Evolutionary conservation across 2,329 filamentous ascomycete genomes (phyloP), one percentile per base, ranked within the genome.

Genomic region (Aspergillus novofumigatus): DNA sequence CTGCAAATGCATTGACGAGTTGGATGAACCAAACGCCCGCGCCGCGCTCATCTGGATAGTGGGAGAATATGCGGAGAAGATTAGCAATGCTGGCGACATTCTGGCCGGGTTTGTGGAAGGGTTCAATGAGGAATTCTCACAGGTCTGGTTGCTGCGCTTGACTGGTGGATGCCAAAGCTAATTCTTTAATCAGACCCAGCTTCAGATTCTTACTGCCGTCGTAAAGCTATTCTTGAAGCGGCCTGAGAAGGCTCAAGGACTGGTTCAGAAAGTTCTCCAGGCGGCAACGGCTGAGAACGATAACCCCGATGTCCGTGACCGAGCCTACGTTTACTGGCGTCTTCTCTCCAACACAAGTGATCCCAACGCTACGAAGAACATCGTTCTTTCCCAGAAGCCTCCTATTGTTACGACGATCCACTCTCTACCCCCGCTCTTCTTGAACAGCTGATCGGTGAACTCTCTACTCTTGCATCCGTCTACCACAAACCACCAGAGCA

Each of bases 201-300:
- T 99, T 53, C 94, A 99, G 76, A 97, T 97, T 65, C 82, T 99
- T 67, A 99, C 94, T 8, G 92, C 94, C 1, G 92, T 97, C 4
- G 93, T 99, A 56, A 99, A 99, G 75, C 83, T 99, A 32, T 99
- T 97, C 81, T 77, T 99, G 63, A 97, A 99, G 78, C 95, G 96
- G 76, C 94, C 94, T 2, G 89, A 94, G 68, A 92, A 90, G 71
- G 93, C 90, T 55, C 93, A 97, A 77, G 86, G 86, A 0, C 81
- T 99, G 2, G 93, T 99, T 1, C 92, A 97, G 70, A 96, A 95
- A 72, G 92, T 99, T 17, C 83, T 99, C 25, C 92, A 97, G 75
- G 84, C 88, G 41, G 93, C 94, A 29, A 99, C 94, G 7, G 89
- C 89, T 45, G 92, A 97, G 69, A 96, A 92, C 69, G 94, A 99